Base-by-base conservation (phyloP, 176 grass and related monocot species). In the Triticum timopheevii region DNA sequence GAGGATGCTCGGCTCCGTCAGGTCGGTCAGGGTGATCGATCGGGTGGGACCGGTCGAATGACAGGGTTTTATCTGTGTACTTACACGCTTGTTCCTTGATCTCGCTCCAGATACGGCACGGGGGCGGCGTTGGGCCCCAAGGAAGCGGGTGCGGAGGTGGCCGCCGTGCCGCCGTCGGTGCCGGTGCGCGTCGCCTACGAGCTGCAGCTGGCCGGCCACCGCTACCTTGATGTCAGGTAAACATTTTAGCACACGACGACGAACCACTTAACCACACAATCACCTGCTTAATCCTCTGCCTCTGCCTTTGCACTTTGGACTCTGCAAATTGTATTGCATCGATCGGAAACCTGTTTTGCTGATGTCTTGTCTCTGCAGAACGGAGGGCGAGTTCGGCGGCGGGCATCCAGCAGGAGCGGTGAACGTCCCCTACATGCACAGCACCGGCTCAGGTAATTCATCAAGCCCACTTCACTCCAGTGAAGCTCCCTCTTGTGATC, bases 171-270 rank as follows among this genome's bases (percentile, higher is more conserved):
- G 30, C 91, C 65, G 35, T 98, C 93, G 33, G 93, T 95, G 83
- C 93, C 96, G 13, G 96, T 95, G 33, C 96, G 93, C 36, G 86
- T 98, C 71, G 96, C 96, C 22, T 72, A 95, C 65, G 90, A 95
- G 84, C 82, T 98, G 33, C 93, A 92, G 66, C 90, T 90, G 71
- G 93, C 96, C 19, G 92, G 93, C 0, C 88, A 95, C 87, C 90
- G 87, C 10, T 98, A 98, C 88, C 93, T 98, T 22, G 96, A 98
- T 76, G 88, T 98, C 89, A 94, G 95, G 93, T 97, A 76, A 61
- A 6, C 49, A 17, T 27, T 1, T 27, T 27, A 27, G 1, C 27
- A 27, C 27, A 27, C 1, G 27, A 27, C 27, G 27, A 27, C 27
- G 27, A 27, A 27, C 27, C 27, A 27, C 27, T 27, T 27, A 27